Conservation (phyloP, 352 stramenopile species). For the Hyaloperonospora arabidopsidis region DNA sequence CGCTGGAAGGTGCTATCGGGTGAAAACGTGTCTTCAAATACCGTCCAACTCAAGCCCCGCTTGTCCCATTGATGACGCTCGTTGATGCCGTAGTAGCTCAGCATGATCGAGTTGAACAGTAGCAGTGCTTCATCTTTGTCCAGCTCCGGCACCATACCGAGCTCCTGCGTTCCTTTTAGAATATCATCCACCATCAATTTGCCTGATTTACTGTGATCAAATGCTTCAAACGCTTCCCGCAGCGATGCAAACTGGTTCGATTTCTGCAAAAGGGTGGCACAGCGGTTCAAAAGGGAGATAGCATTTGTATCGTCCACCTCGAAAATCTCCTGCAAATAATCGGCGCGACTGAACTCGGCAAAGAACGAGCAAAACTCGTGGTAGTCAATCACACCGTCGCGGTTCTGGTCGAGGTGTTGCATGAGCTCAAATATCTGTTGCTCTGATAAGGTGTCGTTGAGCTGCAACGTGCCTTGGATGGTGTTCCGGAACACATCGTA, state of each 20-base stretch:
- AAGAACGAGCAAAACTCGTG: slow-evolving; percentile 87
- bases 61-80: slow-evolving; percentile 31
- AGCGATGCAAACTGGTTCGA: slow-evolving; percentile 41
- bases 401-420: slow-evolving; percentile 87
- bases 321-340: slow-evolving; percentile 71
- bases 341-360: slow-evolving; percentile 59
- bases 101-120: slow-evolving; percentile 56
- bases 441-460: slow-evolving; percentile 64
- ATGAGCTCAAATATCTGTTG: slow-evolving; percentile 91
- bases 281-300: slow-evolving; percentile 63
- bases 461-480: slow-evolving; percentile 50
- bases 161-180: slow-evolving; percentile 36
- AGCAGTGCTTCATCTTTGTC: slow-evolving; percentile 40
- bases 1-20: slow-evolving; percentile 56
- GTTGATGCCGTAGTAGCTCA: slow-evolving; percentile 58
- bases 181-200: slow-evolving; percentile 46
- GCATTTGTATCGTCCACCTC: slow-evolving; percentile 66
- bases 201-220: slow-evolving; percentile 36
- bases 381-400: slow-evolving; percentile 85
- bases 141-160: slow-evolving; percentile 45
- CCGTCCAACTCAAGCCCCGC: slow-evolving; percentile 49
- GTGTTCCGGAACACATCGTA: slow-evolving; percentile 76
- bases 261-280: slow-evolving; percentile 38
- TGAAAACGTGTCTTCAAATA: slow-evolving; percentile 78
- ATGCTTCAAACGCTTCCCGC: slow-evolving; percentile 47